phyloP scores from a whole-genome alignment of 1,284 basidiomycete genomes.

The Boletus semigastroideus region DNA sequence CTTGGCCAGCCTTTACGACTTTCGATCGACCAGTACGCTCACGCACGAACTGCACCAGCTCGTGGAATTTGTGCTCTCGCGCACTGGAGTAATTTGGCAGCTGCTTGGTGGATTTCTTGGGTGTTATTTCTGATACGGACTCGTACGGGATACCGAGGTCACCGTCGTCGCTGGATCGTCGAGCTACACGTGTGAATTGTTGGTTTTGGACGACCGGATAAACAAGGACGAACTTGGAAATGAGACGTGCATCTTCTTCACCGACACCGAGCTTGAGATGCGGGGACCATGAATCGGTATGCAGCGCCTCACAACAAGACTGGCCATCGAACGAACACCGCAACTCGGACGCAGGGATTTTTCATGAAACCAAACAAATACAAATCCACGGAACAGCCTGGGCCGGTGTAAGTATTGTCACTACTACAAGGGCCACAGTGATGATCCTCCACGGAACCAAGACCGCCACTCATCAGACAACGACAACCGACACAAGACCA shows the following conservation, averaged over 20 bases:
- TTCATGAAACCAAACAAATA: slow-evolving; percentile 15
- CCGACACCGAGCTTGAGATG: slow-evolving; percentile 5
- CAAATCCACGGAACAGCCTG: slow-evolving; percentile 10
- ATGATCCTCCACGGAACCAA: background rate
- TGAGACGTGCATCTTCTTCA: slow-evolving; percentile 21
- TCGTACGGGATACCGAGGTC: slow-evolving; percentile 9
- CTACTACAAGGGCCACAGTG: too few relatives aligned
- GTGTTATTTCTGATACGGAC: background rate
- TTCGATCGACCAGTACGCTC: slow-evolving; percentile 32
- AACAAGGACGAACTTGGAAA: slow-evolving; percentile 18
- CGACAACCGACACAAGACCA: too few relatives aligned
- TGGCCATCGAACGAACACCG: slow-evolving; percentile 14
- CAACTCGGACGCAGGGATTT: background rate
- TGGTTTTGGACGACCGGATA: background rate
- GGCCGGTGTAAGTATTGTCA: too few relatives aligned
- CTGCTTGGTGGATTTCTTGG: background rate
- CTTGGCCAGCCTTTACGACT: slow-evolving; percentile 30
- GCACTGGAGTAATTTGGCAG: background rate
- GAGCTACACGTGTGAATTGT: slow-evolving; percentile 16
- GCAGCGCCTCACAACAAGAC: slow-evolving; percentile 12
- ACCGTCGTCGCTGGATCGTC: slow-evolving; percentile 2
- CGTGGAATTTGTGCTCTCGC: slow-evolving; percentile 25
- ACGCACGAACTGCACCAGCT: slow-evolving; percentile 28
- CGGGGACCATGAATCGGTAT: background rate
- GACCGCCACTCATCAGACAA: background rate